Percentiles rank a stretch among this genome's conserved stretches.
phyloP scores from a whole-genome alignment of 441 rosid genomes.

The Euphorbia celastroides region DNA sequence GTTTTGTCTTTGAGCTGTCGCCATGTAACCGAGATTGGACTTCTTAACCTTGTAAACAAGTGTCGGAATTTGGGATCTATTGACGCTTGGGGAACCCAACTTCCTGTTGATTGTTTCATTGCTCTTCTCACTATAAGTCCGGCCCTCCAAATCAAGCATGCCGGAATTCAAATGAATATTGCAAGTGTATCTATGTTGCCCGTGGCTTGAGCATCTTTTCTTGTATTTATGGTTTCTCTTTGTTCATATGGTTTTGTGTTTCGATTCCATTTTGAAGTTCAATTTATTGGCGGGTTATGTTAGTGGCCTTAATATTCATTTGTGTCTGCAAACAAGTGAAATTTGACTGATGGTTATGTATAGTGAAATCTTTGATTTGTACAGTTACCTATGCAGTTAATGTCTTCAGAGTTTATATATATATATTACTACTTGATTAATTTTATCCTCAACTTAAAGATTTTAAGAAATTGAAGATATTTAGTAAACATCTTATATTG shows the following conservation, averaged over 20 bases:
- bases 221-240: not conserved
- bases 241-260: conserved; percentile 14
- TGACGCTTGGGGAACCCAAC: conserved; percentile 80
- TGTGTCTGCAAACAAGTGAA: too few relatives aligned
- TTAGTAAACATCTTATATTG: too few relatives aligned
- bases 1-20: conserved; percentile 53
- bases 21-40: conserved; percentile 70
- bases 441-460: too few relatives aligned
- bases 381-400: too few relatives aligned
- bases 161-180: conserved; percentile 27
- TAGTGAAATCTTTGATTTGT: too few relatives aligned
- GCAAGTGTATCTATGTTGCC: conserved; percentile 32
- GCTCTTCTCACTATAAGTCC: conserved; percentile 59
- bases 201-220: conserved; percentile 26
- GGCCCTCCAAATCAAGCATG: conserved; percentile 68
- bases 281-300: too few relatives aligned
- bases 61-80: conserved; percentile 68
- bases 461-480: too few relatives aligned
- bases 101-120: conserved; percentile 60
- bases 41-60: conserved; percentile 53
- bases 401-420: too few relatives aligned
- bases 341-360: too few relatives aligned
- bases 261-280: not conserved
- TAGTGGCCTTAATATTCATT: too few relatives aligned
- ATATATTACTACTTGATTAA: too few relatives aligned